phyloP scores from a whole-genome alignment of 2,329 filamentous ascomycete species.

The Periconia sp. region DNA sequence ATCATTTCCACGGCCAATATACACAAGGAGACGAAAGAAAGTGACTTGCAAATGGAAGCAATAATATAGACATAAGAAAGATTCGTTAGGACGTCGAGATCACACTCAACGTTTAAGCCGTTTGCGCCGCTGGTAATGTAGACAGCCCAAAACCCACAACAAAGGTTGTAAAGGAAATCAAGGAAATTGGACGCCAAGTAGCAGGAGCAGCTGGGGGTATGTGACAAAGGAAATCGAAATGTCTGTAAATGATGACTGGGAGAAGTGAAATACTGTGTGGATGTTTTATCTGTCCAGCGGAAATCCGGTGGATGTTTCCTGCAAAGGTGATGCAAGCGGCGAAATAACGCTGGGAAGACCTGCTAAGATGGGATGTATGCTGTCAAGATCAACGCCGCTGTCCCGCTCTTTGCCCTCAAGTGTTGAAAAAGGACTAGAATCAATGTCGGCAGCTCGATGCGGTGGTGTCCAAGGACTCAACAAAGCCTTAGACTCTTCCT shows the following conservation, averaged over 20 bases:
- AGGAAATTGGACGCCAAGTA: conserved; percentile 11
- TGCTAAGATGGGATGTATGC: conserved; percentile 20
- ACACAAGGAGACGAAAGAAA: not conserved
- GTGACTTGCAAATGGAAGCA: not conserved
- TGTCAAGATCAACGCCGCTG: conserved; percentile 40
- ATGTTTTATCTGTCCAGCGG: conserved; percentile 20
- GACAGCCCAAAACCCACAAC: conserved; percentile 6
- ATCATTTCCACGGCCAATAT: not conserved
- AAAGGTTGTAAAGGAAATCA: conserved; percentile 6
- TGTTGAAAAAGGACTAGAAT: conserved; percentile 9
- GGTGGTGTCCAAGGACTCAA: conserved; percentile 42
- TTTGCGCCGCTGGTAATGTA: conserved; percentile 23
- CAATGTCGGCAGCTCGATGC: conserved; percentile 21
- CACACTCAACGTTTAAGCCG: conserved; percentile 33
- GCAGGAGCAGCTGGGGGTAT: conserved; percentile 5
- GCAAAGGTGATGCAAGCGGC: conserved; percentile 31
- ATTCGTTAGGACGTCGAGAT: conserved; percentile 35
- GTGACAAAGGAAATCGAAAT: conserved; percentile 14
- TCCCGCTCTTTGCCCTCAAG: conserved; percentile 37
- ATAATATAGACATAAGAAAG: conserved; percentile 28
- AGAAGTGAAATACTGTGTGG: conserved; percentile 18
- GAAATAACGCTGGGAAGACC: conserved; percentile 18
- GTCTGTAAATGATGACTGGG: conserved; percentile 4
- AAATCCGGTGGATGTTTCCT: conserved; percentile 26
- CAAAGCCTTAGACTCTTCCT: conserved; percentile 29